These are phyloP conservation scores for Talaromyces funiculosus DNA, from an alignment of 2,329 filamentous ascomycete species.

Conservation along the genomic window DNA sequence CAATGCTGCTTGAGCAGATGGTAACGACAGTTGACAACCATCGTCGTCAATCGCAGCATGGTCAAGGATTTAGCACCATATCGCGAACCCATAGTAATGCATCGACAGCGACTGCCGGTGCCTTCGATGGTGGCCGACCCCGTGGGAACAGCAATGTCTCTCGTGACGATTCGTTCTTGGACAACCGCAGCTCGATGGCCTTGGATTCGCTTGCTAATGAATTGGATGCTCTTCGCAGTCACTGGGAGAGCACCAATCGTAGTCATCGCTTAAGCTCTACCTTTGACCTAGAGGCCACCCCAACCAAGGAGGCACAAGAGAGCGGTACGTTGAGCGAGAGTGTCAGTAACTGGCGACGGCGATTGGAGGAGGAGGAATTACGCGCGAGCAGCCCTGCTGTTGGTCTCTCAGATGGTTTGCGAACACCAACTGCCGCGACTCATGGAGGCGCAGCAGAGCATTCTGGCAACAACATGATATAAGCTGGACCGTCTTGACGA, in stretches of 20 bases:
- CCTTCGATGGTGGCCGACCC: conserved; percentile 26
- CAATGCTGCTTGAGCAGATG: conserved; percentile 87
- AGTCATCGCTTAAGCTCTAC: conserved; percentile 86
- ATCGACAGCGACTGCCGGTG: conserved; percentile 43
- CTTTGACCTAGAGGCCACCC: conserved; percentile 72
- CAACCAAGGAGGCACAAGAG: conserved; percentile 40
- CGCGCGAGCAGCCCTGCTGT: conserved; percentile 23
- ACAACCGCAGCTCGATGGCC: conserved; percentile 61
- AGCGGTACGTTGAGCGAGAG: conserved; percentile 57
- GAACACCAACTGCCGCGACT: conserved; percentile 16
- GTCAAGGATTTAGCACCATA: conserved; percentile 33
- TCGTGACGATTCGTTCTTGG: conserved; percentile 40
- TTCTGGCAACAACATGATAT: conserved; percentile 32
- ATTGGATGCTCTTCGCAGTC: conserved; percentile 78
- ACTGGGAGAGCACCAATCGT: conserved; percentile 95
- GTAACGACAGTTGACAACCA: conserved; percentile 93
- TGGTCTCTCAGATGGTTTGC: conserved; percentile 19
- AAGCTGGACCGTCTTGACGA: conserved; percentile 14
- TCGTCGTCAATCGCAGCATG: conserved; percentile 62
- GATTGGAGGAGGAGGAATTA: conserved; percentile 58
- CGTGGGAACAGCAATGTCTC: conserved; percentile 38
- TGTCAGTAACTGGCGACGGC: conserved; percentile 72
- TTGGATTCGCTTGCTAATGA: conserved; percentile 89
- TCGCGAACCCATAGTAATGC: conserved; percentile 52
- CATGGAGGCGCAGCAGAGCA: conserved; percentile 2